A percentile compares a stretch with the other conserved stretches of the same genome.
phyloP scores from a whole-genome alignment of 495 filamentous ascomycete genomes.

The Xylaria bambusicola region DNA sequence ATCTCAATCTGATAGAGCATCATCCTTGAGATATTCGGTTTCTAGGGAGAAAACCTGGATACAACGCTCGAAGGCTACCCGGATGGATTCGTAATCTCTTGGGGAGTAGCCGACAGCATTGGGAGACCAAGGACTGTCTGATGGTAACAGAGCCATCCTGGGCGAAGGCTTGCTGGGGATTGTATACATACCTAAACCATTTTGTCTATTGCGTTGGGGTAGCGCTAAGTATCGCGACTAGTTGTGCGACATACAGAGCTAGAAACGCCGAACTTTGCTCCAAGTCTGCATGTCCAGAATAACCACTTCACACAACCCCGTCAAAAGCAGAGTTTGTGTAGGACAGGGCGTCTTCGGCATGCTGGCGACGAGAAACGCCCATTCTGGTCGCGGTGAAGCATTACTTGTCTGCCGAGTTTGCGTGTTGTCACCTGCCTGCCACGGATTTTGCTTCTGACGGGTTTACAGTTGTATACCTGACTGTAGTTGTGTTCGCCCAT shows the following conservation, averaged over 20 bases:
- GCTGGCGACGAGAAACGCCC: conserved; percentile 20
- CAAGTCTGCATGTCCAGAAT: conserved; percentile 25
- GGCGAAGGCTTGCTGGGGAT: no score
- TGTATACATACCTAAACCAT: no score
- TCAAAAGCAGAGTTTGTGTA: conserved; percentile 24
- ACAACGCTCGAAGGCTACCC: no score
- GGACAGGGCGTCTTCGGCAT: conserved; percentile 29
- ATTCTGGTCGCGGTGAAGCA: conserved; percentile 24
- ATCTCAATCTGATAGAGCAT: no score
- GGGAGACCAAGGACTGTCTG: no score
- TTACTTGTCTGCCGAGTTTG: conserved; percentile 22
- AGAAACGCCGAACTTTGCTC: conserved; percentile 20
- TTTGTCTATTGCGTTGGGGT: no score
- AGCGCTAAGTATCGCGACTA: background rate
- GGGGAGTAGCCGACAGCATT: no score
- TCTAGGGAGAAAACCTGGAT: no score
- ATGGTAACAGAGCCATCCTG: no score
- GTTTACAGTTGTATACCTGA: background rate
- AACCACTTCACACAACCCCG: conserved; percentile 21
- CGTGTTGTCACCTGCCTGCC: conserved; percentile 24
- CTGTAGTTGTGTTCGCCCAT: background rate
- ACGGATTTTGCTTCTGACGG: conserved; percentile 17
- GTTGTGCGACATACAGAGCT: conserved; percentile 18
- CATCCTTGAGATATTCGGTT: no score
- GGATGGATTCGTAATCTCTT: no score